Base-by-base conservation (phyloP, 2,329 filamentous ascomycete species). In the Ophiosphaerella korrae region DNA sequence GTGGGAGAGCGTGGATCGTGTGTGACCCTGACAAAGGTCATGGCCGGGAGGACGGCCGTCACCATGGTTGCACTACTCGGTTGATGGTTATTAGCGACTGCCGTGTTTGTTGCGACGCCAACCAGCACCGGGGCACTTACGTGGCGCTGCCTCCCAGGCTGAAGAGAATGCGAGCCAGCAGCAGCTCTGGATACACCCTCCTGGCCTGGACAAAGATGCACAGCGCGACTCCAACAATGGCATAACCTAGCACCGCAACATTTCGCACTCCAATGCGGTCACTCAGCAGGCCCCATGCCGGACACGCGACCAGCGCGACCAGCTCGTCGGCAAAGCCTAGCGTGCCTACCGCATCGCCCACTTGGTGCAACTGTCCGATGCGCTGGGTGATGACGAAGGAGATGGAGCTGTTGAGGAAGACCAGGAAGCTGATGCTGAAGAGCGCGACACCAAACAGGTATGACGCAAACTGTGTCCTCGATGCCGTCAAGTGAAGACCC, bases 141-240 rank as follows among this genome's bases (percentile, higher is more conserved):
- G 89, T 86, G 18, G 93, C 94, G n/a, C 92, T 92, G 16, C 90
- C 94, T 21, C 94, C 94, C 14, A 97, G 64, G 60, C 92, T 94
- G 75, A 99, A 99, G 48, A 95, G 78, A 43, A 97, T 79, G 59
- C 94, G 83, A 47, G 89, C 92, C 36, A 97, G 77, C 47, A 97
- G 78, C 60, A 99, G 79, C 71, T 96, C 88, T 8, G 94, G 93
- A 74, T 96, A 97, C 7, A 97, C 85, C 74, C 92, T 91, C 61
- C 79, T 82, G 24, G 90, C 90, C 79, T 95, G 90, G 23, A 97
- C 92, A 66, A 96, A 90, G 12, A 92, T 72, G 39, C 88, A 83
- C 53, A 99, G 76, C 16, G 90, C 84, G 11, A 92, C 57, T 1
- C 88, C 92, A 47, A 97, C 88, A 60, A 97, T 84, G 21, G 82